Evolutionary conservation across 2,329 filamentous ascomycete genomes (phyloP), one percentile per base, ranked within the genome.

Genomic region (Penicillium polonicum): DNA sequence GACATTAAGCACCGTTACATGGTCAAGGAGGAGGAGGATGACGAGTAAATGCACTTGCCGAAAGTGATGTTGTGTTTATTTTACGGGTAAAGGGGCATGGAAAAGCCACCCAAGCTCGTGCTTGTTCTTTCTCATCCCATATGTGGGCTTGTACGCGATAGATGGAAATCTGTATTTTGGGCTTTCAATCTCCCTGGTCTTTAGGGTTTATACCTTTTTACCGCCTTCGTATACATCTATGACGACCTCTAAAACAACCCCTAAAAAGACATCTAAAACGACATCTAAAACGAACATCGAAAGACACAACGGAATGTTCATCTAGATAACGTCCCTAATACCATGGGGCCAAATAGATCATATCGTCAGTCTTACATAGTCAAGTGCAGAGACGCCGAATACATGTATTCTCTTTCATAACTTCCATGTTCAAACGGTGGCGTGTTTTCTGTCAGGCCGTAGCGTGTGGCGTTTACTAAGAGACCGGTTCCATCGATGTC

Each of bases 1-100:
- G 94, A 99, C 78, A 97, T 99, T 82, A 93, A 95, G 81, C 81
- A 88, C 78, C 88, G 85, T 79, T 99, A 96, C 79, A 78, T 96
- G 71, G 80, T 90, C 79, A 82, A 83, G 59, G 71, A 89, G 64
- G 85, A 88, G 63, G 85, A 88, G 63, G 87, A 88, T 59, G 78
- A 76, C 42, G 71, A 76, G 63, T 72, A 74, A 70, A 70, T 54
- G 19, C 41, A 48, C 33, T 31, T 29, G 21, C 44, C 31, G 41
- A 45, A 48, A 19, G 33, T 51, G 19, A 46, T 55, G 50, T 46
- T 51, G 55, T 48, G 54, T 54, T 39, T 52, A 48, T 54, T 55
- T 49, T 59, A 60, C 48, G 51, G 60, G 59, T 59, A 60, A 63
- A 58, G 60, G 65, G 62, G 55, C 54, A 57, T 46, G 56, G 56